These are phyloP conservation scores for Fraxinus pennsylvanica DNA, from an alignment of 257 asterid genomes.

Conservation along the genomic window DNA sequence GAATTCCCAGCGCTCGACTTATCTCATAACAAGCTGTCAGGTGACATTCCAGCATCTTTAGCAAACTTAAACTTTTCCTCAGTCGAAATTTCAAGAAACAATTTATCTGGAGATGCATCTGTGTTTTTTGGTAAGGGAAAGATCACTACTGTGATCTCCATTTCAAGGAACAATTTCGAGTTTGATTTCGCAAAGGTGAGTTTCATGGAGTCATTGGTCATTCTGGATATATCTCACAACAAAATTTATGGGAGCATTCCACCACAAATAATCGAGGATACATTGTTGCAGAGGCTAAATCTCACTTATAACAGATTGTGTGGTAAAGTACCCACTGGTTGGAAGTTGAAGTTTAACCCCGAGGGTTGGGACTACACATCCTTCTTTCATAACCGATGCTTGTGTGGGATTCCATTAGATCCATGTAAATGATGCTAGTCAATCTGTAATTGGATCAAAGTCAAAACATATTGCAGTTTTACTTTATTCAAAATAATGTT, in stretches of 20 bases:
- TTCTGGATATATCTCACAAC: conserved; percentile 44
- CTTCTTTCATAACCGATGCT: conserved; percentile 40
- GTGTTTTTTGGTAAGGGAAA: conserved; percentile 43
- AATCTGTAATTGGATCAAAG: no score
- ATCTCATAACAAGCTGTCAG: conserved; percentile 37
- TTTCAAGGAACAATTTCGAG: conserved; percentile 45
- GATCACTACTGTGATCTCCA: conserved; percentile 19
- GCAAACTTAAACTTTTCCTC: conserved; percentile 26
- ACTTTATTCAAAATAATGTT: no score
- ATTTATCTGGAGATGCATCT: conserved; percentile 40
- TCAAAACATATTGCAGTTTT: no score
- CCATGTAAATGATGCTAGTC: conserved; percentile 33
- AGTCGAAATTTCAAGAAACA: conserved; percentile 41
- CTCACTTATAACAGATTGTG: conserved; percentile 44
- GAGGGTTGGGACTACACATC: conserved; percentile 38
- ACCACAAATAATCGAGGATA: conserved; percentile 30
- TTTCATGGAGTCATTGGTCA: conserved; percentile 32
- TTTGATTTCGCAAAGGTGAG: conserved; percentile 38
- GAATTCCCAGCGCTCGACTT: conserved; percentile 14
- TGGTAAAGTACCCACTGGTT: conserved; percentile 46
- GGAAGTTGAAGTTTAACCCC: conserved; percentile 35
- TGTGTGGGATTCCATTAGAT: conserved; percentile 45
- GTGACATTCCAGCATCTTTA: conserved; percentile 32
- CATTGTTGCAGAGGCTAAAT: conserved; percentile 34
- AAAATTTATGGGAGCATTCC: conserved; percentile 48